Evolutionary conservation across 345 rosid species (phyloP).

Genomic region (Eucalyptus polyanthemos): DNA sequence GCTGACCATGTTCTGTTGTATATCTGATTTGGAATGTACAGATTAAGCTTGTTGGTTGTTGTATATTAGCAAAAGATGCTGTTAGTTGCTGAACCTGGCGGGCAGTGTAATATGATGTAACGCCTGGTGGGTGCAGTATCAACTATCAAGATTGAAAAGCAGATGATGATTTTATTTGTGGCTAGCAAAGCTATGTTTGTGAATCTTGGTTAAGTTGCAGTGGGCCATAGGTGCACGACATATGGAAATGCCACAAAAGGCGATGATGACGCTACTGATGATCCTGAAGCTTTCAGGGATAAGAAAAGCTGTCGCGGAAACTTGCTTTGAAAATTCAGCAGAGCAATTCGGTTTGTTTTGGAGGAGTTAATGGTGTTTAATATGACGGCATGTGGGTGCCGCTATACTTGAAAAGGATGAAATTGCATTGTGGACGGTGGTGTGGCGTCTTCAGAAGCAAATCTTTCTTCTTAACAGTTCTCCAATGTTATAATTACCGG

Average conservation of each 20-base stretch:
- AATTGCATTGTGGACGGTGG: not conserved
- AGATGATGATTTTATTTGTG: too few relatives aligned
- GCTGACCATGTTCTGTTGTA: not conserved
- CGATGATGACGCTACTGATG: not conserved
- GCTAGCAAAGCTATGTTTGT: not conserved
- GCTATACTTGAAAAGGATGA: accelerated
- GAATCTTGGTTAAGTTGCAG: not conserved
- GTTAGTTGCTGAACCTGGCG: not conserved
- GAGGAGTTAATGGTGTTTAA: not conserved
- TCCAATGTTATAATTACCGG: not conserved
- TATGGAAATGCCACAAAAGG: not conserved
- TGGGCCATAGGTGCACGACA: not conserved
- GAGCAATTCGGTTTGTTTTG: not conserved
- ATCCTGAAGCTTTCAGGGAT: not conserved
- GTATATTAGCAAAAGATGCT: not conserved
- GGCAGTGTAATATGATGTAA: not conserved
- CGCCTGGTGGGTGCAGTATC: not conserved
- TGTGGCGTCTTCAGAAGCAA: not conserved
- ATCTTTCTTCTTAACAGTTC: not conserved
- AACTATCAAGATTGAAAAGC: not conserved
- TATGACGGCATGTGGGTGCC: not conserved
- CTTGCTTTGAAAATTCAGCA: not conserved
- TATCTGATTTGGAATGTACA: not conserved
- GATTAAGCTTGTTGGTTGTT: not conserved
- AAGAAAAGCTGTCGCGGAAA: not conserved